Evolutionary conservation across 495 filamentous ascomycete species (phyloP).

Genomic region (Lasiosphaeria miniovina): DNA sequence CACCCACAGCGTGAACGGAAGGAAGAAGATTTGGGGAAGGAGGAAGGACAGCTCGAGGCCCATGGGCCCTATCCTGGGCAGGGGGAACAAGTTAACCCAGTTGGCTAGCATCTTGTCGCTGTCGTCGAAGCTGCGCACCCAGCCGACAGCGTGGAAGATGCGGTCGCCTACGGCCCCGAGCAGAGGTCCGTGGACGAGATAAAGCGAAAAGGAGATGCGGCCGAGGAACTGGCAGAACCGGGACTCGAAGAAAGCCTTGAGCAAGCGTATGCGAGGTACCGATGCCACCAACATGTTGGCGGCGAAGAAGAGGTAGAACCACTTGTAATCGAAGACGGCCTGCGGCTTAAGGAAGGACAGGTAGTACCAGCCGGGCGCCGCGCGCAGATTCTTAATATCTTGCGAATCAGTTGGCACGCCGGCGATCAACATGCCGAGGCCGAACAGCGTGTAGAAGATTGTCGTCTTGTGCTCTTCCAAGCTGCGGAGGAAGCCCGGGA

Average conservation of each 20-base stretch:
- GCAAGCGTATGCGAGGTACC: conserved; percentile 41
- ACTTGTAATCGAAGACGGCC: conserved; percentile 52
- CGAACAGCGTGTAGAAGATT: conserved; percentile 48
- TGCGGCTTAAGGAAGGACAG: conserved; percentile 49
- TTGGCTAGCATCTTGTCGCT: conserved; percentile 32
- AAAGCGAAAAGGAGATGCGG: conserved; percentile 63
- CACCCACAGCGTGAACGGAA: conserved; percentile 56
- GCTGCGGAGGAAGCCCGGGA: conserved; percentile 38
- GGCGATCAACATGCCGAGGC: conserved; percentile 40
- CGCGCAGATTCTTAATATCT: conserved; percentile 35
- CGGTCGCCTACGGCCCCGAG: conserved; percentile 41
- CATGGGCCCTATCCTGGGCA: conserved; percentile 50
- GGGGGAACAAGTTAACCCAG: conserved; percentile 47
- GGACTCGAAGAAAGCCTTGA: conserved; percentile 55
- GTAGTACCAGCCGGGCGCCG: conserved; percentile 44
- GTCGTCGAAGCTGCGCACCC: conserved; percentile 20
- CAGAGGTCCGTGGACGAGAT: conserved; percentile 64
- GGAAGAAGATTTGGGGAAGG: conserved; percentile 49
- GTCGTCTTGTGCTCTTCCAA: conserved; percentile 43
- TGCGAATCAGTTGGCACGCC: conserved; percentile 46
- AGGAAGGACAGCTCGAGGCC: conserved; percentile 55
- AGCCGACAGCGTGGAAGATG: conserved; percentile 53
- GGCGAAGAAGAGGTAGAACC: conserved; percentile 50
- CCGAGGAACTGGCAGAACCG: conserved; percentile 62
- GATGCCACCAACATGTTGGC: conserved; percentile 53